Percentiles rank a stretch among this genome's conserved stretches.
These are phyloP conservation scores for Solidago caesia DNA, from an alignment of 129 eudicot genomes.

Conservation along the genomic window DNA sequence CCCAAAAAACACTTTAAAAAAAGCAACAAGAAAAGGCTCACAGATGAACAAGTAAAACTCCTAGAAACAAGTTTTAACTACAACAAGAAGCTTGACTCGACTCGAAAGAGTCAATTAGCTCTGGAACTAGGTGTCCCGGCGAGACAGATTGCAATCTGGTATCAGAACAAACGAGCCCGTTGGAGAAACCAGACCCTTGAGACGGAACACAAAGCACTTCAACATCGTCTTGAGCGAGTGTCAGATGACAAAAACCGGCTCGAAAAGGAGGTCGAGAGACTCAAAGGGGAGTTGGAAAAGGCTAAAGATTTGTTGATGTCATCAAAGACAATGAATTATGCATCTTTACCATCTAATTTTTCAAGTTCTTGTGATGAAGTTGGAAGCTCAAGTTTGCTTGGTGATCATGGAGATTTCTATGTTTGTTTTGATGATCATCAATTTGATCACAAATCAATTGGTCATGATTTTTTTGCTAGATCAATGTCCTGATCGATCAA, in stretches of 20 bases:
- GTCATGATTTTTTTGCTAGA: slow-evolving; percentile 42
- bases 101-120: slow-evolving; percentile 49
- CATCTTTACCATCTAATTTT: slow-evolving; percentile 29
- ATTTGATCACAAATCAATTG: slow-evolving; percentile 34
- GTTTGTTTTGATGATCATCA: slow-evolving; percentile 42
- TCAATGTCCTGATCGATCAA: slow-evolving; percentile 23
- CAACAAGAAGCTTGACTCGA: slow-evolving; percentile 52
- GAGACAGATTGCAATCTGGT: slow-evolving; percentile 60
- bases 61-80: slow-evolving; percentile 50
- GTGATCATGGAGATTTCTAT: slow-evolving; percentile 40
- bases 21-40: slow-evolving; percentile 52
- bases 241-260: slow-evolving; percentile 42
- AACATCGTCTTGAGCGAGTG: slow-evolving; percentile 36
- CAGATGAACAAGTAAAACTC: slow-evolving; percentile 47
- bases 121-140: slow-evolving; percentile 49
- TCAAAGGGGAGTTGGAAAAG: slow-evolving; percentile 41
- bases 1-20: slow-evolving; percentile 35
- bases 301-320: slow-evolving; percentile 43
- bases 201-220: slow-evolving; percentile 33
- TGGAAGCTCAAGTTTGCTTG: slow-evolving; percentile 44
- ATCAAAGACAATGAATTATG: slow-evolving; percentile 33
- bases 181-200: slow-evolving; percentile 57
- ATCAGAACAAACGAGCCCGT: slow-evolving; percentile 62
- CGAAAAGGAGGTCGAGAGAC: slow-evolving; percentile 47
- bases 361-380: slow-evolving; percentile 53